Base-by-base conservation (phyloP, 2,329 filamentous ascomycete species). In the Metarhizium album region DNA sequence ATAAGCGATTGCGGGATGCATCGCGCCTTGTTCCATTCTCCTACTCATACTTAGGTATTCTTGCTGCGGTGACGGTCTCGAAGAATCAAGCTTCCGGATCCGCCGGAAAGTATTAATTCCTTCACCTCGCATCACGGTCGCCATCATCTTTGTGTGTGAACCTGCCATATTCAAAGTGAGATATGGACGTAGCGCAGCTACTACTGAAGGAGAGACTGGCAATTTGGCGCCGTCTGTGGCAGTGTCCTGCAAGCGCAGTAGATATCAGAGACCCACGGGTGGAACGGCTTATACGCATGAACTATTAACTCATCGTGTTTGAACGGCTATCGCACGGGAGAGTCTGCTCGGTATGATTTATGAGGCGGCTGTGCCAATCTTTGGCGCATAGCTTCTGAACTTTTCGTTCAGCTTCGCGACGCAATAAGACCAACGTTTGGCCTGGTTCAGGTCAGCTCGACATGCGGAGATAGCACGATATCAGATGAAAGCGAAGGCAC, bases 1-100 rank as follows among this genome's bases (percentile, higher is more conserved):
- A 60, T 53, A 50, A 42, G 60, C 56, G 59, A 56, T 50, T 53
- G 60, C 59, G 54, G 57, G 55, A 50, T 57, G 61, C 59, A 54
- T 58, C 57, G 57, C 61, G 48, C 54, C 53, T 53, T 62, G 59
- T 54, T 54, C 42, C 18, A 29, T 53, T 53, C 46, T 47, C 40
- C 40, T n/a, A 45, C 48, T 33, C 40, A 40, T 20, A 48, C 43
- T 47, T 27, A 43, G 40, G 40, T 43, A 43, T 43, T 43, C n/a
- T 43, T 43, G 38, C 24, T 40, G 43, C 22, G 31, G 24, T 13
- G 27, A 31, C 40, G 16, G 50, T 35, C 43, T 29, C 24, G 46
- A 38, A n/a, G 23, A 52, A 31, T 38, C 20, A 47, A 49, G 20
- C 31, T 46, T 29, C 42, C 42, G 42, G 42, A 50, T 20, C 16